Base-by-base conservation (phyloP, 2,329 filamentous ascomycete species). In the Dothideomycetidae sp. region DNA sequence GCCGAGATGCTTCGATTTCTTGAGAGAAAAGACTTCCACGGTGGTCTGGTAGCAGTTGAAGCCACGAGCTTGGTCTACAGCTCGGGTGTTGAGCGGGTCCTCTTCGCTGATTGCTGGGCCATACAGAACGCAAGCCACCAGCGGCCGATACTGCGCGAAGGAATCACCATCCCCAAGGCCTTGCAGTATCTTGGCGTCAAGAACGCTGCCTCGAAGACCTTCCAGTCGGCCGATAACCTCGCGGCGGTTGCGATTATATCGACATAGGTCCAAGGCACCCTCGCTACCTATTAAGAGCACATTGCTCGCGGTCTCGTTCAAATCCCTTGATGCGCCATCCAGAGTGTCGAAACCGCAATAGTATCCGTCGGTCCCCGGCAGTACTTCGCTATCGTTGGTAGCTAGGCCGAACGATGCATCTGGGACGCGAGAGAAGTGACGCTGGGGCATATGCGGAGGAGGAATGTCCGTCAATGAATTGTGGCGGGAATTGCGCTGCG, bases 11-110 rank as follows among this genome's bases (percentile, higher is more conserved):
- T 72, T 68, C 48, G 76, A 77, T n/a, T 77, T 81, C 48, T 72
- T 75, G 42, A 96, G 62, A 1, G 86, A 94, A 57, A 88, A 93
- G 0, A 96, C 65, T 48, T 94, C 84, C 4, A 93, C 83, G 0
- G 79, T 78, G 0, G 86, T 94, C 57, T 93, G 85, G 51, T 88
- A 92, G 32, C 69, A 68, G 34, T 73, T 70, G 41, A 76, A 64
- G 10, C 58, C 55, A 4, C 51, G 52, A 7, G 53, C 47, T 9
- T 52, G 53, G 29, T 60, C 59, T 23, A 51, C 54, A 32, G 53
- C 54, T 7, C n/a, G 21, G 37, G 34, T 3, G 43, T 44, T 10
- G 42, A 44, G 14, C 31, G 47, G 45, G 16, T 38, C 32, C 9
- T 54, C 60, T 14, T 59, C 56, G 19, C 71, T 70, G 28, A 77